Conservation (phyloP, 805 yeast species). For the Zygosaccharomyces siamensis region DNA sequence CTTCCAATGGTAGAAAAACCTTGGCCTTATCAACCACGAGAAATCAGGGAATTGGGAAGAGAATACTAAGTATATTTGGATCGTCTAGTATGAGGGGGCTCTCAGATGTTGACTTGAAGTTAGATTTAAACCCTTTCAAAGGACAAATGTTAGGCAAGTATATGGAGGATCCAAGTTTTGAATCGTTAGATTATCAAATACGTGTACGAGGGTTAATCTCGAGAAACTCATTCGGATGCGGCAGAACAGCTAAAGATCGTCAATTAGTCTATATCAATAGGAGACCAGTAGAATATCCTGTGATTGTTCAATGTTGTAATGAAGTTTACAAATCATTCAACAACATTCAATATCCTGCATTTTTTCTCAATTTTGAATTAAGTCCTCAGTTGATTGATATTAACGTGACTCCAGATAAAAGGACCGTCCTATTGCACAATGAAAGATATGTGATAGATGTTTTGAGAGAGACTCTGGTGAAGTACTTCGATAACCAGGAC, state of each 20-base stretch:
- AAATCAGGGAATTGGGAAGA: conserved; percentile 44
- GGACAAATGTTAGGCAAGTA: conserved; percentile 18
- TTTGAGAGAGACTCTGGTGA: conserved; percentile 46
- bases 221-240: conserved; percentile 71
- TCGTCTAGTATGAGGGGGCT: conserved; percentile 57
- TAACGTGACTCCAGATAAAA: conserved; percentile 89
- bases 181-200: conserved; percentile 33
- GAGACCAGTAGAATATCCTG: conserved; percentile 63
- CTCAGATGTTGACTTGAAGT: conserved; percentile 41
- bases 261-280: conserved; percentile 71
- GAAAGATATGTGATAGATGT: conserved; percentile 57
- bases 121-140: conserved; percentile 36
- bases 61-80: conserved; percentile 68
- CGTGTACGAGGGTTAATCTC: conserved; percentile 62
- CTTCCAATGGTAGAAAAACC: conserved; percentile 45
- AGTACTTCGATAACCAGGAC: conserved; percentile 42
- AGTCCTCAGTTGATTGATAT: conserved; percentile 60
- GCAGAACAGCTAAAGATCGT: conserved; percentile 65
- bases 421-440: conserved; percentile 61
- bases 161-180: conserved; percentile 14
- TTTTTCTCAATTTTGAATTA: conserved; percentile 55
- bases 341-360: conserved; percentile 65
- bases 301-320: conserved; percentile 54
- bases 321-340: conserved; percentile 73
- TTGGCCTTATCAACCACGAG: conserved; percentile 59